Conservation (phyloP, 306 rosid species). For the Cercis canadensis region DNA sequence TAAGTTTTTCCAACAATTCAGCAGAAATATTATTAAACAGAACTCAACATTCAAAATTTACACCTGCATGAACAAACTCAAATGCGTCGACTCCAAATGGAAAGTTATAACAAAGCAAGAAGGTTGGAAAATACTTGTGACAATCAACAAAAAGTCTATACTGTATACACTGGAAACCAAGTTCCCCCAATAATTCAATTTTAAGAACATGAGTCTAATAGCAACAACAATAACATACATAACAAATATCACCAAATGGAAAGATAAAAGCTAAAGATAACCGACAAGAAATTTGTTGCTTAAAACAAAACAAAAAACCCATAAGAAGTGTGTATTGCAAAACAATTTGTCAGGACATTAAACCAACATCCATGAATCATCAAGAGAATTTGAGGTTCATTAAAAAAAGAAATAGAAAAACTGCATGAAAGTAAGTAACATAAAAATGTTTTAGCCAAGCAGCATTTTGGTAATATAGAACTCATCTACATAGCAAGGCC, state of each 20-base stretch:
- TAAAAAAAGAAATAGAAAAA: background rate
- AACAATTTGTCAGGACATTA: too few relatives aligned
- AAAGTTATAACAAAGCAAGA: constrained; percentile 24
- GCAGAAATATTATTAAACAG: constrained; percentile 60
- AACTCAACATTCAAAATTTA: constrained; percentile 59
- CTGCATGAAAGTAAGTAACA: background rate
- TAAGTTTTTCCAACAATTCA: constrained; percentile 61
- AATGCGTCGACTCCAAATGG: constrained; percentile 30
- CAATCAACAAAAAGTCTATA: background rate
- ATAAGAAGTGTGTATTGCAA: too few relatives aligned
- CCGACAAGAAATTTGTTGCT: background rate
- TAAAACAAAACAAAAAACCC: background rate
- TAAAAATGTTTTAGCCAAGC: background rate
- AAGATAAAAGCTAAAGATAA: constrained; percentile 2
- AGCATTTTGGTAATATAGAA: background rate
- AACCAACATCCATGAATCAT: too few relatives aligned
- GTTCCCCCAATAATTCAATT: too few relatives aligned
- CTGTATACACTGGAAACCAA: too few relatives aligned
- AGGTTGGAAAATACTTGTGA: background rate
- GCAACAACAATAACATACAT: constrained; percentile 10
- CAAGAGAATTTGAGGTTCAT: too few relatives aligned
- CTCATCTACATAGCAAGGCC: background rate
- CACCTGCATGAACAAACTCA: constrained; percentile 53
- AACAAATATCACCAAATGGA: constrained; percentile 3
- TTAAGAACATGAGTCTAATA: background rate